Conservation (phyloP, 495 filamentous ascomycete species). For the Penicillium dipodomyicola region DNA sequence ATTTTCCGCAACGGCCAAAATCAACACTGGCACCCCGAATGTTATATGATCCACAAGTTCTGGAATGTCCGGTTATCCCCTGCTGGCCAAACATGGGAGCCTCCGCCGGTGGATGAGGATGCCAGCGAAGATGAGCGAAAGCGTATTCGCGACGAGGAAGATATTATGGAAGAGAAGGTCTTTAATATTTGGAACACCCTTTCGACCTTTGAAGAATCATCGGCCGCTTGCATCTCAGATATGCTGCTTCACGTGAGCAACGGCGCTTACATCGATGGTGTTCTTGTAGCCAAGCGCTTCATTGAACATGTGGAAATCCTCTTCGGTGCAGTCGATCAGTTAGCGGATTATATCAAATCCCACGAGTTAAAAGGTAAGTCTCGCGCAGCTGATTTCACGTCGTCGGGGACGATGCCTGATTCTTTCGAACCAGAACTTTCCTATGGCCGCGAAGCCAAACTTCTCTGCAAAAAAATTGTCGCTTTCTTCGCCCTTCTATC, state of each 20-base stretch:
- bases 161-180: conserved; percentile 95
- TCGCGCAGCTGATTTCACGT: neutral
- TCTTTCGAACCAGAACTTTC: conserved; percentile 60
- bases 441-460: conserved; percentile 91
- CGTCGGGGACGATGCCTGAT: conserved; percentile 16
- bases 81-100: conserved; percentile 49
- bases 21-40: conserved; percentile 99
- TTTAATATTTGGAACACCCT: conserved; percentile 98
- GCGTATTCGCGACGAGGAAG: conserved; percentile 77
- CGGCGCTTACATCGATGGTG: conserved; percentile 90
- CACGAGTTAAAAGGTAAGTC: conserved; percentile 72
- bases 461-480: conserved; percentile 99
- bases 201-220: conserved; percentile 95
- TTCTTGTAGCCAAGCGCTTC: conserved; percentile 93
- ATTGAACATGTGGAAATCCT: conserved; percentile 94
- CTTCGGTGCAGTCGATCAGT: conserved; percentile 81
- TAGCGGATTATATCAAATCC: conserved; percentile 68
- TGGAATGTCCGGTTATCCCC: conserved; percentile 92
- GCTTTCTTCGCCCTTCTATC: conserved; percentile 94
- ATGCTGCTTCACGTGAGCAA: conserved; percentile 99
- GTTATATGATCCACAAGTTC: conserved; percentile 99
- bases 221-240: conserved; percentile 96
- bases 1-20: conserved; percentile 97
- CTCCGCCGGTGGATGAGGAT: conserved; percentile 52
- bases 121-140: conserved; percentile 74